Conservation (phyloP, 371 early-diverging fungal genomes). For the Phascolomyces articulosus region DNA sequence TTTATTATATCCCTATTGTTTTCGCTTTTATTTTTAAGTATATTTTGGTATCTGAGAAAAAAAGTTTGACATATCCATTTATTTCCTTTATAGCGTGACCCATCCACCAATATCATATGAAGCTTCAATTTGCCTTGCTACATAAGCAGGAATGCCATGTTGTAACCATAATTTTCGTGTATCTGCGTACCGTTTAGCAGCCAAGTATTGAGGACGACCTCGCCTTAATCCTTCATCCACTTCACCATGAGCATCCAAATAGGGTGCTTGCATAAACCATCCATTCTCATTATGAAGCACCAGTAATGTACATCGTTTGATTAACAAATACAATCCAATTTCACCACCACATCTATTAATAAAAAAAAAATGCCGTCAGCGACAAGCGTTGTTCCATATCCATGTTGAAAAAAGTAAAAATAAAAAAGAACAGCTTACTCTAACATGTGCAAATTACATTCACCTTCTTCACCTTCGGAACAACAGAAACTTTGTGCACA, state of each 20-base stretch:
- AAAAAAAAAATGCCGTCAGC: too few relatives aligned
- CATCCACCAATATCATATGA: constrained; percentile 91
- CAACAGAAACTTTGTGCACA: constrained; percentile 94
- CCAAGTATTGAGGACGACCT: constrained; percentile 84
- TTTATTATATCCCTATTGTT: too few relatives aligned
- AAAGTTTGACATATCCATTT: not conserved
- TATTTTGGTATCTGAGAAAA: not conserved
- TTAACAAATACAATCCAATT: constrained; percentile 82
- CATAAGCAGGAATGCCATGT: constrained; percentile 83
- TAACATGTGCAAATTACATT: constrained; percentile 88
- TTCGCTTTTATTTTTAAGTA: constrained; percentile 4
- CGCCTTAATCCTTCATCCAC: constrained; percentile 84
- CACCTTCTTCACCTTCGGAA: constrained; percentile 84
- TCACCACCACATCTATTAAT: constrained; percentile 86
- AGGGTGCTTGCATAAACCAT: constrained; percentile 88
- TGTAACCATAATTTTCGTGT: constrained; percentile 82
- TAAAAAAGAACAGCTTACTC: constrained; percentile 52
- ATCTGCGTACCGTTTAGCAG: constrained; percentile 81
- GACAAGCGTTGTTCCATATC: too few relatives aligned
- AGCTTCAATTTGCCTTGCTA: constrained; percentile 90
- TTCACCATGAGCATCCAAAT: constrained; percentile 95
- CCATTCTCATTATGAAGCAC: constrained; percentile 86
- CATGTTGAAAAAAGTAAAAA: too few relatives aligned
- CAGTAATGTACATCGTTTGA: constrained; percentile 82
- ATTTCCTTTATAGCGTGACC: constrained; percentile 72